Percentiles rank a stretch among this genome's conserved stretches.
These are phyloP conservation scores for Cercospora berteroae DNA, from an alignment of 2,329 filamentous ascomycete species.

Conservation along the genomic window DNA sequence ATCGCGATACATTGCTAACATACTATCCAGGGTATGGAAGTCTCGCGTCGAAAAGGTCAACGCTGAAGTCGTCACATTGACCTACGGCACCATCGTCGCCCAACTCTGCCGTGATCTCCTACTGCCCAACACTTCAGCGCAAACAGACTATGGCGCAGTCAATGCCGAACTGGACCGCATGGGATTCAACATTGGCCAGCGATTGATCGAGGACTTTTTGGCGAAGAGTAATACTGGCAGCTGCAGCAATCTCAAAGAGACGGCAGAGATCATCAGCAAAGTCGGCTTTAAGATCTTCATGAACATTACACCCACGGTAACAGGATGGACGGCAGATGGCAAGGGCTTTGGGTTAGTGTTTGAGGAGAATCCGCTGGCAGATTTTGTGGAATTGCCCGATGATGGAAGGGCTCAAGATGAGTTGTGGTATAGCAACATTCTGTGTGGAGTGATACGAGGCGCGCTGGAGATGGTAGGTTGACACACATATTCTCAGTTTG, in stretches of 20 bases:
- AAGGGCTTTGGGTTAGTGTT: conserved; percentile 96
- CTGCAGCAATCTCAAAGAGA: conserved; percentile 91
- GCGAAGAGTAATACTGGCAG: conserved; percentile 89
- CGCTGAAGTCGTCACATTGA: conserved; percentile 93
- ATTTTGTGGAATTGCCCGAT: conserved; percentile 96
- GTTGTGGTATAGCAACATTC: conserved; percentile 96
- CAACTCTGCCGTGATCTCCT: conserved; percentile 91
- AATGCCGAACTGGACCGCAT: conserved; percentile 98
- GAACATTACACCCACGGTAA: conserved; percentile 89
- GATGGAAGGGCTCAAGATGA: conserved; percentile 94
- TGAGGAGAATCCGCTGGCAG: conserved; percentile 93
- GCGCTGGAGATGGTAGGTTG: conserved; percentile 83
- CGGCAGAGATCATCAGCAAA: conserved; percentile 95
- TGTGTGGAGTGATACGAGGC: conserved; percentile 87
- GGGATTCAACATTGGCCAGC: conserved; percentile 97
- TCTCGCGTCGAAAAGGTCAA: conserved; percentile 97
- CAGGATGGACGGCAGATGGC: conserved; percentile 93
- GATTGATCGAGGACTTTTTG: conserved; percentile 94
- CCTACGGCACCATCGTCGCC: conserved; percentile 95
- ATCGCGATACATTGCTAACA: conserved; percentile 29
- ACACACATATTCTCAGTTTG: neutral
- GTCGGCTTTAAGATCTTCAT: conserved; percentile 99
- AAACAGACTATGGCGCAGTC: conserved; percentile 88
- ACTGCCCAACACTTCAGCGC: conserved; percentile 42
- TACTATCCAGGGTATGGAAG: conserved; percentile 74